Percentiles rank a stretch among this genome's conserved stretches.
phyloP scores from a whole-genome alignment of 2,329 filamentous ascomycete species.

The Diaporthe ilicicola region DNA sequence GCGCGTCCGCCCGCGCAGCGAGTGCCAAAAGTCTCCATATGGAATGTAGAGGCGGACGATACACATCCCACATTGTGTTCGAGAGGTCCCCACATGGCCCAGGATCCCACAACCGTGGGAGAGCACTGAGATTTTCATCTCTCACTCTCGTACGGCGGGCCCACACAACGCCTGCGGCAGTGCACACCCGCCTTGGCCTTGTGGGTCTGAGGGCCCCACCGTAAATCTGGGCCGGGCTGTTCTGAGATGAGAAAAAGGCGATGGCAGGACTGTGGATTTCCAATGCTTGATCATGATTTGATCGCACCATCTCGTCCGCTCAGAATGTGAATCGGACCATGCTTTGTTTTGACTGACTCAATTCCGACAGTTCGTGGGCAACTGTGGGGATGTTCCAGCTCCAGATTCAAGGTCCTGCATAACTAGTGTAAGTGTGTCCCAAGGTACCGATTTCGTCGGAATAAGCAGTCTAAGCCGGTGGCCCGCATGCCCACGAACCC shows the following conservation, averaged over 20 bases:
- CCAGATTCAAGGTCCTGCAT: background rate
- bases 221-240: background rate
- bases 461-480: background rate
- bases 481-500: background rate
- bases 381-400: background rate
- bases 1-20: constrained; percentile 7
- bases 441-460: background rate
- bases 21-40: background rate
- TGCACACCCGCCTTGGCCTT: background rate
- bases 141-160: background rate
- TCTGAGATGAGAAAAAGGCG: no score
- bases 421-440: background rate
- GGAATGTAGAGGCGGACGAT: background rate
- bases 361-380: background rate
- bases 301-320: background rate
- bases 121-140: background rate
- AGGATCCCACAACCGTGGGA: background rate
- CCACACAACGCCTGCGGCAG: background rate
- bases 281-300: background rate
- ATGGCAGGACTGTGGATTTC: background rate
- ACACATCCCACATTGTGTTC: background rate
- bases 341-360: background rate
- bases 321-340: background rate
- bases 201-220: background rate
- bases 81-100: background rate